phyloP scores from a whole-genome alignment of 192 early-diverging fungal species.

The Borealophlyctis nickersoniae region DNA sequence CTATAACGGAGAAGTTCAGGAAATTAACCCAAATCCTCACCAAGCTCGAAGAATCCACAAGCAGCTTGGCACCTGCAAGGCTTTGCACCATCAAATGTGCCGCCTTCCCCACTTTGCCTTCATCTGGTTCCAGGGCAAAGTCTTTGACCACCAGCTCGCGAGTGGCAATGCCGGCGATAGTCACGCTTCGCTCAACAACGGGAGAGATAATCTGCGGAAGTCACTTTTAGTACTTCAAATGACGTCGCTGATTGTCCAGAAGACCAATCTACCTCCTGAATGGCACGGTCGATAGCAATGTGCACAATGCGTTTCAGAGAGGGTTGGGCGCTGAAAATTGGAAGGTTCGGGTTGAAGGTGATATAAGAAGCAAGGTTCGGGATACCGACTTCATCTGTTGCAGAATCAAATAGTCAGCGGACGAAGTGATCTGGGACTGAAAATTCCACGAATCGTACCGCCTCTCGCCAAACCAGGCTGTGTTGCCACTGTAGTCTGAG shows the following conservation, averaged over 20 bases:
- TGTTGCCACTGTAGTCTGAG: too few relatives aligned
- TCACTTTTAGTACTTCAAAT: not conserved
- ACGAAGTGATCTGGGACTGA: too few relatives aligned
- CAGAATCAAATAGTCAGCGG: too few relatives aligned
- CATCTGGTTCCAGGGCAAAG: conserved; percentile 92
- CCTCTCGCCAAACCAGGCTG: too few relatives aligned
- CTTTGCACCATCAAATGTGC: conserved; percentile 95
- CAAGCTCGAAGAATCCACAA: not conserved
- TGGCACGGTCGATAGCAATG: conserved; percentile 82
- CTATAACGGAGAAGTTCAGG: conserved; percentile 8
- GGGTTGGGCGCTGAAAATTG: conserved; percentile 80
- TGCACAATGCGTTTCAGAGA: conserved; percentile 85
- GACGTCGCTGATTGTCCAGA: conserved; percentile 1
- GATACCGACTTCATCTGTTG: conserved; percentile 31
- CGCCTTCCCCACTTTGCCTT: conserved; percentile 88
- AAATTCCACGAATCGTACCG: too few relatives aligned
- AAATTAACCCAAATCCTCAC: not conserved
- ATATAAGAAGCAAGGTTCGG: conserved; percentile 67
- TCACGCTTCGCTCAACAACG: conserved; percentile 89
- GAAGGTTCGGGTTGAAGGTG: conserved; percentile 76
- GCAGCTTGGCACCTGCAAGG: conserved; percentile 61
- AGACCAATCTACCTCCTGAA: conserved; percentile 64
- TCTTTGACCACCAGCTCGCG: conserved; percentile 93
- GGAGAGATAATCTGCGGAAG: conserved; percentile 63
- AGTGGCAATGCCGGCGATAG: conserved; percentile 89